These are phyloP conservation scores for Rhizopogon roseolus DNA, from an alignment of 768 basidiomycete species.

Conservation along the genomic window DNA sequence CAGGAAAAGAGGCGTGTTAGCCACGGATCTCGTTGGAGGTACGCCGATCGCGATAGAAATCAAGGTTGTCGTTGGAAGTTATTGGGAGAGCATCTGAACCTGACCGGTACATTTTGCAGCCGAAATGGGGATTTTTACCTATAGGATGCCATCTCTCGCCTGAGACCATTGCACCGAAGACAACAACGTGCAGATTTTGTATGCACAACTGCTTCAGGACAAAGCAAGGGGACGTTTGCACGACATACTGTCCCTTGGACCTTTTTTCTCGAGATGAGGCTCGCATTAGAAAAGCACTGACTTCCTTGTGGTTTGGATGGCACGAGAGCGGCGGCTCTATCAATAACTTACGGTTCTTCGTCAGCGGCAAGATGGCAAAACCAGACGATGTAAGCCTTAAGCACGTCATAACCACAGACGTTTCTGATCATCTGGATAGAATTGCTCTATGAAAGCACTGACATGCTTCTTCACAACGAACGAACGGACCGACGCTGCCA, in stretches of 20 bases:
- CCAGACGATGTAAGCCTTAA: conserved; percentile 51
- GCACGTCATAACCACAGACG: background rate
- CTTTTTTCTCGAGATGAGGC: conserved; percentile 67
- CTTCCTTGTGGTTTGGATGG: conserved; percentile 74
- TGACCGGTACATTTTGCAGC: conserved; percentile 41
- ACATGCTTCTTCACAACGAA: conserved; percentile 9
- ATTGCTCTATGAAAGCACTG: background rate
- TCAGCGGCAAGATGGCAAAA: conserved; percentile 51
- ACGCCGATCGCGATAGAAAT: conserved; percentile 73
- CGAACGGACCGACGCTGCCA: conserved; percentile 10
- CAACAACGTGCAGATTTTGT: conserved; percentile 79
- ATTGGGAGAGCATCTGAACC: background rate
- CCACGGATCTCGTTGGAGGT: conserved; percentile 74
- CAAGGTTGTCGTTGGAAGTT: conserved; percentile 53
- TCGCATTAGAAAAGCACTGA: conserved; percentile 65
- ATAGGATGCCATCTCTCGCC: conserved; percentile 53
- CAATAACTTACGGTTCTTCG: conserved; percentile 85
- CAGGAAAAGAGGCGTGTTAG: conserved; percentile 59
- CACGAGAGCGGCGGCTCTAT: conserved; percentile 49
- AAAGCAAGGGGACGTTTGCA: conserved; percentile 26
- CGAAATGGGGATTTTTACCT: conserved; percentile 97
- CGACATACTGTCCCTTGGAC: conserved; percentile 83
- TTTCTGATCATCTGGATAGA: background rate
- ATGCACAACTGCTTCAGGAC: conserved; percentile 70
- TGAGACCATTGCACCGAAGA: conserved; percentile 55